These are phyloP conservation scores for Hanseniaspora vineae DNA, from an alignment of 805 yeast genomes.

Conservation along the genomic window DNA sequence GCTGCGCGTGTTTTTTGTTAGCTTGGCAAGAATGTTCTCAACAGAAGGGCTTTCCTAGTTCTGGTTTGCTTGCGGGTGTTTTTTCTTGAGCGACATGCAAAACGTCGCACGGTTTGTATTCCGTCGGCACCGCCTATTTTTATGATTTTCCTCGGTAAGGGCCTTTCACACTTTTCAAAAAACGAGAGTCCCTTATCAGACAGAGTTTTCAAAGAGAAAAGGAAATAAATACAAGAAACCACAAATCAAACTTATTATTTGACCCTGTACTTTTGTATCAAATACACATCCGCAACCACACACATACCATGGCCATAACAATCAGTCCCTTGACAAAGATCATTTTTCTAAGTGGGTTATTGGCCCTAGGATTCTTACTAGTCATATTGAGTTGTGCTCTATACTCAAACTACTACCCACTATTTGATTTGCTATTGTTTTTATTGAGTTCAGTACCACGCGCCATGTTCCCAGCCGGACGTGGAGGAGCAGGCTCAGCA, in stretches of 20 bases:
- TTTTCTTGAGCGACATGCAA: too few relatives aligned
- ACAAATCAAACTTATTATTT: background rate
- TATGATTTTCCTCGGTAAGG: too few relatives aligned
- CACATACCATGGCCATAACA: background rate
- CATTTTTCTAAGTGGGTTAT: slow-evolving; percentile 8
- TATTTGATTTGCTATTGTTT: slow-evolving; percentile 56
- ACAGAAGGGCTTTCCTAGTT: too few relatives aligned
- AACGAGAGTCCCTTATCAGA: background rate
- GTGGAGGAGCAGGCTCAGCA: too few relatives aligned
- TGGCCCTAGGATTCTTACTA: slow-evolving; percentile 82
- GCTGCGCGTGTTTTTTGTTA: too few relatives aligned
- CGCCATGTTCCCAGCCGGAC: slow-evolving; percentile 30
- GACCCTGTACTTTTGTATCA: too few relatives aligned
- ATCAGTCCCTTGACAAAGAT: background rate
- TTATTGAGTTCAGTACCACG: slow-evolving; percentile 64
- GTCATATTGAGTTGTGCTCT: slow-evolving; percentile 82
- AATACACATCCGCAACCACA: background rate
- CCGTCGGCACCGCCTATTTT: background rate
- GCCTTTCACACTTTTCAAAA: too few relatives aligned
- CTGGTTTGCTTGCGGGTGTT: too few relatives aligned
- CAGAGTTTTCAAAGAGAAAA: too few relatives aligned
- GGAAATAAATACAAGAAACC: too few relatives aligned
- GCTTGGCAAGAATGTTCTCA: too few relatives aligned
- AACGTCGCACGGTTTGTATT: background rate
- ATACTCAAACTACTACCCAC: slow-evolving; percentile 84